Base-by-base conservation (phyloP, 176 grass and related monocot species). In the Luzula sylvatica region DNA sequence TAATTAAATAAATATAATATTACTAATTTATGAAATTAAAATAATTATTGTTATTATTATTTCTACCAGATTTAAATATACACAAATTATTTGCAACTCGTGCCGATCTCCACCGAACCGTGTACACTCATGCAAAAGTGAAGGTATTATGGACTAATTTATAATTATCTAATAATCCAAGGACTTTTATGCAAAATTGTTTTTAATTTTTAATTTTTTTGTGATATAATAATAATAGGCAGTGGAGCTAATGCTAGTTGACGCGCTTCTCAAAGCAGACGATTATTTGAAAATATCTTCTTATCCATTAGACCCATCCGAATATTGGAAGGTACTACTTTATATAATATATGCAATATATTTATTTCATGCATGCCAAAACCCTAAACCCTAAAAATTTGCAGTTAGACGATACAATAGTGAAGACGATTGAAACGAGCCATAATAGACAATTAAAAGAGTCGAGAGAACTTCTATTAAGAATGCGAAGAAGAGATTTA, bases 51-150 rank as follows among this genome's bases (percentile, higher is more conserved):
- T 23, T 18, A 76, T 48, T 43, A 11, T 65, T 57, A 53, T 54
- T 68, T 46, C 29, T 42, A 26, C 32, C 82, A 89, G 84, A 96
- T 72, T 52, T 96, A 68, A 96, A 52, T 45, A 68, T 88, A 61
- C 80, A 85, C 53, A 96, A 89, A 72, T 82, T 88, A 53, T 96
- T 96, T 76, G 56, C 81, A 43, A 79, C 90, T 45, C 84, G 90
- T 50, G 84, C 84, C 38, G 90, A 96, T 66, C 77, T 96, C 27
- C 90, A 96, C 42, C 51, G 84, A 7, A 89, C 80, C 9, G 84
- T 96, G 28, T 96, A 96, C 56, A 96, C 90, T 56, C 90, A 96
- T 73, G 61, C 77, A 7, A 96, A 96, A 89, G 84, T 89, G 15
- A 96, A 96, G 90, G 90, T 96, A 62, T 12, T 0, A 51, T 8